Evolutionary conservation across 1,139 yeast species (phyloP).

Genomic region (Taphrina wiesneri): DNA sequence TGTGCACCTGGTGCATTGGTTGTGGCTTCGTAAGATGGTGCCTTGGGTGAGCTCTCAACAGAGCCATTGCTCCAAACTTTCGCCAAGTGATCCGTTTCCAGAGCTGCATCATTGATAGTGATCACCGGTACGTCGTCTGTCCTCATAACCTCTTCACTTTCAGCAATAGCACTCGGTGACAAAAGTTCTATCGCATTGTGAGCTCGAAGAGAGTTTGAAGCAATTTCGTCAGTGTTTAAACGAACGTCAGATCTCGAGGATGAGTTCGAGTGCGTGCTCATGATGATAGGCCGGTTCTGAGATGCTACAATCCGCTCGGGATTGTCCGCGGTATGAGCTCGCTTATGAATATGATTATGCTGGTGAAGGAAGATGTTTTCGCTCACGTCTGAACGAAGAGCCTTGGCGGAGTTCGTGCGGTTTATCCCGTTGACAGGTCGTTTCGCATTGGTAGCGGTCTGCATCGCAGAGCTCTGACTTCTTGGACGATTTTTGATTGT

Average conservation of each 20-base stretch:
- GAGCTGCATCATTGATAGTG: conserved; percentile 2
- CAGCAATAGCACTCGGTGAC: background rate
- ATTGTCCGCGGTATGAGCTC: background rate
- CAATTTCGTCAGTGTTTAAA: conserved; percentile 15
- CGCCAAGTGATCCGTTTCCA: conserved; percentile 19
- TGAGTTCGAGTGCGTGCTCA: background rate
- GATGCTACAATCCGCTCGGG: background rate
- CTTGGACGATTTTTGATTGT: conserved; percentile 8
- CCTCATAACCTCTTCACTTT: background rate
- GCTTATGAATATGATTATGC: conserved; percentile 3
- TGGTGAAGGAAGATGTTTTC: background rate
- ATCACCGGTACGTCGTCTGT: conserved; percentile 2
- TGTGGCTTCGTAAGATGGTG: conserved; percentile 18
- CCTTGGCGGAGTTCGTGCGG: background rate
- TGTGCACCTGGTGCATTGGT: background rate
- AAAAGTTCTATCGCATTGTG: conserved; percentile 25
- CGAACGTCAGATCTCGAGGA: conserved; percentile 17
- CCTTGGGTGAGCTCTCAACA: background rate
- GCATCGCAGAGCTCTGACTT: conserved; percentile 2
- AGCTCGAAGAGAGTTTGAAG: conserved; percentile 17
- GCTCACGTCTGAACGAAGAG: background rate
- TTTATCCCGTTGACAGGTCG: background rate
- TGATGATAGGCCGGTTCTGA: background rate
- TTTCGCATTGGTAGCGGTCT: background rate
- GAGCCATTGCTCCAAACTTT: background rate